Evolutionary conservation across 768 basidiomycete species (phyloP), one percentile per base, ranked within the genome.

Genomic region (Russula olivacea): DNA sequence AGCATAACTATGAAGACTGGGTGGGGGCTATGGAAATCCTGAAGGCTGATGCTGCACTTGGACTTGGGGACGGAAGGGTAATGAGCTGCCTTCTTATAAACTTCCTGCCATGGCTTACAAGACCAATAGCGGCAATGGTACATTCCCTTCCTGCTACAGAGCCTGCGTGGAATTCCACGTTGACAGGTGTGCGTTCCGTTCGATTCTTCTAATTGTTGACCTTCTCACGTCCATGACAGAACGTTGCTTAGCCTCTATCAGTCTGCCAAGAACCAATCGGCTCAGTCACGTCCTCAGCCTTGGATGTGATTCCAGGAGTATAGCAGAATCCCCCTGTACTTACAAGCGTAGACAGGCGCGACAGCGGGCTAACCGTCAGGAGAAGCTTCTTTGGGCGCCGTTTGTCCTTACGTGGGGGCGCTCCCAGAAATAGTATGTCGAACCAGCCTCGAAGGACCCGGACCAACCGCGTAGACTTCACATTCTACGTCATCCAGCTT

Each of bases 31-130:
- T 23, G 50, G 38, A 50, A 59, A 59, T 41, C n/a, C 25, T 59
- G n/a, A 57, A 52, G 28, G 55, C 55, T 34, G 55, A 45, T 23
- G 36, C 41, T 32, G 63, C 28, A 21, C 58, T 55, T 50, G 58
- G 47, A 43, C 32, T 49, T 53, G 28, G 47, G 49, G 47, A 49
- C 41, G 36, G 56, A 34, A 30, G 45, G 25, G 40, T 19, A 34
- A 45, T 11, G 51, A 30, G 19, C 34, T 25, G 11, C 43, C 53
- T 23, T 45, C 55, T 50, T 64, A 64, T 59, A 63, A 58, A 23
- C 6, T 14, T 12, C 11, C 28, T 38, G 32, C 47, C 36, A 23
- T 59, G 28, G 10, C 58, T 43, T 34, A 45, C 21, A 41, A 45
- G 38, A 41, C 47, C 54, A 41, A 54, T 55, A 36, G 38, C 17